Conservation (phyloP, 495 filamentous ascomycete species). For the Aspergillus saccharolyticus region DNA sequence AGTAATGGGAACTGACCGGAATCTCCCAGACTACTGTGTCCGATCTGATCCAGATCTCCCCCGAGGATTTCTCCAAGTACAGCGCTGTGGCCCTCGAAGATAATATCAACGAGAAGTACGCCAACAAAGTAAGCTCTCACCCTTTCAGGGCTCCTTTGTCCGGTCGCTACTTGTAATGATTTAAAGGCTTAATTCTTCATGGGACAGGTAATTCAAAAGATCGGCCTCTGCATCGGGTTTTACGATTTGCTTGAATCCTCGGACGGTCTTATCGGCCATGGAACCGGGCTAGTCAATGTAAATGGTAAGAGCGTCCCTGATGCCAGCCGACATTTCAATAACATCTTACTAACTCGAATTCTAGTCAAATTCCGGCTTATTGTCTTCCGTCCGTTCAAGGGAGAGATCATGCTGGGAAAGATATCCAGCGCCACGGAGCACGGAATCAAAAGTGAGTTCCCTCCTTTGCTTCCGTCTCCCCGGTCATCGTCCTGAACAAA, state of each 20-base stretch:
- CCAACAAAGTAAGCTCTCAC: conserved; percentile 64
- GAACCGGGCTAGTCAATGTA: conserved; percentile 81
- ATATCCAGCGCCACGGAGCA: conserved; percentile 65
- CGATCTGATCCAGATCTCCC: conserved; percentile 86
- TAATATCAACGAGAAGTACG: conserved; percentile 91
- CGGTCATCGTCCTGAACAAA: background rate
- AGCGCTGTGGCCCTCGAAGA: conserved; percentile 80
- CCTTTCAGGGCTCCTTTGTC: too few species aligned
- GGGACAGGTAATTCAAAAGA: conserved; percentile 60
- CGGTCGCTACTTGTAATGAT: too few species aligned
- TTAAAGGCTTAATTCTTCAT: background rate
- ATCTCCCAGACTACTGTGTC: conserved; percentile 59
- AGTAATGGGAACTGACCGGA: conserved; percentile 14
- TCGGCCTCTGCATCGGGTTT: conserved; percentile 87
- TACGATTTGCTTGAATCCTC: conserved; percentile 82
- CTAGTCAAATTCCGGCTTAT: conserved; percentile 85
- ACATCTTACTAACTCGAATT: background rate
- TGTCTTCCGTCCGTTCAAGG: conserved; percentile 93
- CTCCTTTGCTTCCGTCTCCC: background rate
- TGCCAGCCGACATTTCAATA: background rate
- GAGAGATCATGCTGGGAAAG: conserved; percentile 77
- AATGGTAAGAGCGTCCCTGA: conserved; percentile 55
- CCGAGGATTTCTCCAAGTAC: conserved; percentile 76
- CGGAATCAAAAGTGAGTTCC: conserved; percentile 67
- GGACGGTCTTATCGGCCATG: conserved; percentile 89